Evolutionary conservation across 352 stramenopile species (phyloP).

Genomic region (Globisporangium ultimum): DNA sequence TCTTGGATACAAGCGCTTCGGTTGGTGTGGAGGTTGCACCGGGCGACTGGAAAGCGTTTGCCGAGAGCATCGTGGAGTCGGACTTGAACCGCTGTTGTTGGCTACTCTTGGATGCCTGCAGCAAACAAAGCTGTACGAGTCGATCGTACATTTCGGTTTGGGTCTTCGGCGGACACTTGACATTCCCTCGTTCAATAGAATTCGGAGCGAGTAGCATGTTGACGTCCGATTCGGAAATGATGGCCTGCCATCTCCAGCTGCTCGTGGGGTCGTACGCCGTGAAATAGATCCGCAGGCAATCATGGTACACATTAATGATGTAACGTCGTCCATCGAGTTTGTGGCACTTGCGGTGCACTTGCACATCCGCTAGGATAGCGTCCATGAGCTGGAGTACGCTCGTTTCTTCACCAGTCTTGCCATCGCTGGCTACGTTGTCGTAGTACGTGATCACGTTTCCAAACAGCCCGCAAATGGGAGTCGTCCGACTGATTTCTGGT

Average conservation of each 20-base stretch:
- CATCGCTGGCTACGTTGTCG: conserved; percentile 24
- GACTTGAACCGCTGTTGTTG: background rate
- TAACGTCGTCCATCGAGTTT: conserved; percentile 40
- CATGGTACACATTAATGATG: conserved; percentile 67
- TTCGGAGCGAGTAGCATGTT: conserved; percentile 63
- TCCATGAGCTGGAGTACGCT: conserved; percentile 51
- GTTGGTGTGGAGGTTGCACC: background rate
- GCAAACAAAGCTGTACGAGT: conserved; percentile 50
- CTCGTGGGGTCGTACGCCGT: conserved; percentile 59
- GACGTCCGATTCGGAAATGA: conserved; percentile 52
- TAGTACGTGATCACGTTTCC: conserved; percentile 53
- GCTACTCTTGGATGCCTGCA: conserved; percentile 21
- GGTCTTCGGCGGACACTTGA: conserved; percentile 41
- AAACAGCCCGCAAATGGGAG: conserved; percentile 58
- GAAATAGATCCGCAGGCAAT: conserved; percentile 67
- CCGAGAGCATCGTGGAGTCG: too few relatives aligned
- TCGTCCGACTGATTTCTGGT: conserved; percentile 42
- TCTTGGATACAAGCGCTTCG: background rate
- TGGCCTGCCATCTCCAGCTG: conserved; percentile 46
- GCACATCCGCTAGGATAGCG: conserved; percentile 54
- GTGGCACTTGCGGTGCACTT: conserved; percentile 56
- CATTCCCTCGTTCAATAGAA: conserved; percentile 37
- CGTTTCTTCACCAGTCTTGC: conserved; percentile 18
- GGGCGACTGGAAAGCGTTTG: background rate
- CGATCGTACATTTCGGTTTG: conserved; percentile 60